phyloP scores from a whole-genome alignment of 306 rosid species.

The Trifolium repens region DNA sequence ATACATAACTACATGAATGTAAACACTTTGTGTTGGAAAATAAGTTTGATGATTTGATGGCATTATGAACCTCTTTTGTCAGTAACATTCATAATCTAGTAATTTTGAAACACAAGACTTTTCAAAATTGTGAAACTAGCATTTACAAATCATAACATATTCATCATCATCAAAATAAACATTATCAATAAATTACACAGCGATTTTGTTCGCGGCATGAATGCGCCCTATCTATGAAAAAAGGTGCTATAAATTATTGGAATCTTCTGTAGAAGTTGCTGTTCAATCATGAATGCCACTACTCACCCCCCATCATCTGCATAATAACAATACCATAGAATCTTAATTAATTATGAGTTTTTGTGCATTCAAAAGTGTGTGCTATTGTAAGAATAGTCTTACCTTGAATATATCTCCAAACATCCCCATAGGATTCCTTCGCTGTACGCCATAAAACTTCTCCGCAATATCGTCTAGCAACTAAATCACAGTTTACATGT shows the following conservation, averaged over 20 bases:
- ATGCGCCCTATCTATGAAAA: background rate
- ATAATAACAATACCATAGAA: slow-evolving; percentile 34
- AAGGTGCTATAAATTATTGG: slow-evolving; percentile 17
- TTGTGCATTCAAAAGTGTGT: background rate
- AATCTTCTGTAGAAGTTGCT: slow-evolving; percentile 33
- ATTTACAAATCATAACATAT: slow-evolving; percentile 39
- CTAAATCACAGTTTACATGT: slow-evolving; percentile 58
- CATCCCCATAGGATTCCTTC: slow-evolving; percentile 91
- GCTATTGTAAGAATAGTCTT: slow-evolving; percentile 4
- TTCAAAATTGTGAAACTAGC: slow-evolving; percentile 37
- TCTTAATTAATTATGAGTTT: slow-evolving; percentile 19
- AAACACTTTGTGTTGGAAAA: background rate
- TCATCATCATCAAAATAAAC: slow-evolving; percentile 33
- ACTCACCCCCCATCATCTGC: slow-evolving; percentile 86
- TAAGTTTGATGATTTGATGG: background rate
- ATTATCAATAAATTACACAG: slow-evolving; percentile 27
- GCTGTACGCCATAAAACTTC: slow-evolving; percentile 81
- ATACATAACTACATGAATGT: background rate
- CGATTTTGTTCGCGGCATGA: slow-evolving; percentile 10
- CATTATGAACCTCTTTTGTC: background rate
- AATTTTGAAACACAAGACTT: background rate
- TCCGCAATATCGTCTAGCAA: slow-evolving; percentile 86
- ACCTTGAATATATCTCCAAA: slow-evolving; percentile 97
- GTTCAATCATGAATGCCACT: slow-evolving; percentile 32
- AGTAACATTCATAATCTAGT: background rate